Base-by-base conservation (phyloP, 129 eudicot genomes). In the Lactuca sativa region DNA sequence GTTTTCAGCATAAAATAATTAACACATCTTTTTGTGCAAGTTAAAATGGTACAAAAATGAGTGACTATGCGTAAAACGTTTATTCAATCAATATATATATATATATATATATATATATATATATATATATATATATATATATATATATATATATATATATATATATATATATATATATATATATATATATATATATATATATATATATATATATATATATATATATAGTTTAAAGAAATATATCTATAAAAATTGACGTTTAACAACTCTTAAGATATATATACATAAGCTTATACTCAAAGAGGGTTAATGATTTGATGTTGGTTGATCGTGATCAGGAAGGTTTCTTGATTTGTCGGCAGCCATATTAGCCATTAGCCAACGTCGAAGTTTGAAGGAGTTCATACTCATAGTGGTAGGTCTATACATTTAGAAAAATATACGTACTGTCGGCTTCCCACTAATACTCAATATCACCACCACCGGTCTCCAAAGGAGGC, bases 401-500 rank as follows among this genome's bases (percentile, higher is more conserved):
- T 21, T 65, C 12, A 33, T 30, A 65, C 10, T 65, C 12, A 33
- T 30, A 65, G 56, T 13, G 59, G 33, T 71, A 48, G 75, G 74
- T 43, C 66, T 64, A 47, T 59, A 59, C 0, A 49, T n/a, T 10
- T 44, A 43, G 16, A 64, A 48, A 64, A 43, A 64, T 51, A 10
- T 47, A 71, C 11, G 62, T 16, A 32, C 18, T 59, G 75, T 71
- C 67, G 59, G 67, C 67, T 59, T 71, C 75, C 57, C 75, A 71
- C 7, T 59, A 15, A 57, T 7, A 58, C 18, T 34, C 75, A 41
- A 70, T 40, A 40, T 70, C 65, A 41, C 15, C 7, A 25, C 30
- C 30, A 25, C 30, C 8, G 10, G 75, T 71, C 75, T 59, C 49
- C 67, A 71, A 71, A 71, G 61, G 69, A 51, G 80, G 80, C 80